Evolutionary conservation across 129 eudicot genomes (phyloP).

Genomic region (sunflower (Helianthus annuus)): HanXRQr2.0-SUNRISE NC_035438.2:51451373-51451872

Average conservation of each 20-base stretch:
- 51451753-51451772: constrained; percentile 30
- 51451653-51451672: constrained; percentile 42
- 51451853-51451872: no score
- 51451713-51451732: constrained; percentile 10
- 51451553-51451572: no score
- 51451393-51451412: no score
- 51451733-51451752: constrained; percentile 31
- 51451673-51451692: constrained; percentile 24
- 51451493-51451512: no score
- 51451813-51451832: not conserved
- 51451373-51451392: no score
- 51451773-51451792: constrained; percentile 17
- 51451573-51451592: constrained; percentile 1
- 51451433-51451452: no score
- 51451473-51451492: no score
- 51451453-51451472: no score
- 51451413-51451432: no score
- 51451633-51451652: constrained; percentile 35
- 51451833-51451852: no score
- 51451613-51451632: constrained; percentile 33
- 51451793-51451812: constrained; percentile 17
- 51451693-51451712: constrained; percentile 7
- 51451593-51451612: constrained; percentile 40
- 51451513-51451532: no score
- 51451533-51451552: no score